phyloP scores from a whole-genome alignment of 73 alveolate genomes.

The Chromera velia region DNA sequence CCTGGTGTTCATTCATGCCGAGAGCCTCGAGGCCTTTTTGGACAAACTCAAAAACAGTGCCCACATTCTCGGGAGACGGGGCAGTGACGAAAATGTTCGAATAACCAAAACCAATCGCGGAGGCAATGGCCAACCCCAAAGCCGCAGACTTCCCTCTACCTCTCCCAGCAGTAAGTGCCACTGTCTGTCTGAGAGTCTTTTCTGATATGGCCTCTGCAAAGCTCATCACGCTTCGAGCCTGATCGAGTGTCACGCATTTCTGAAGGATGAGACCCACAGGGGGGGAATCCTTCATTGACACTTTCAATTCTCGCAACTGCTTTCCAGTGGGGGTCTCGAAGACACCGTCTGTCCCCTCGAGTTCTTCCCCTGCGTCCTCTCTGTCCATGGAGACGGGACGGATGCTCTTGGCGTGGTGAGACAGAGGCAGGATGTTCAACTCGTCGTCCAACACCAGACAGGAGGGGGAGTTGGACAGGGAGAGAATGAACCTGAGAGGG shows the following conservation, averaged over 20 bases:
- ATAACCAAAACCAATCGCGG: constrained; percentile 93
- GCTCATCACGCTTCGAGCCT: constrained; percentile 81
- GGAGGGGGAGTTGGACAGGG: constrained; percentile 70
- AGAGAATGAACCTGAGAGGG: constrained; percentile 83
- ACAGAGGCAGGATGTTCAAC: constrained; percentile 89
- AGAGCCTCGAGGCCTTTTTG: constrained; percentile 86
- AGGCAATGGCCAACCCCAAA: constrained; percentile 91
- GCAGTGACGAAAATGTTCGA: constrained; percentile 94
- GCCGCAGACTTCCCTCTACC: constrained; percentile 89
- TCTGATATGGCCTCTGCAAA: constrained; percentile 88
- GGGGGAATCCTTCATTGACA: constrained; percentile 54
- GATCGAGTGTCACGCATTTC: constrained; percentile 88
- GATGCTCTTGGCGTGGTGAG: constrained; percentile 68
- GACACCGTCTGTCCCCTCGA: constrained; percentile 48
- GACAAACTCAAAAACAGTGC: constrained; percentile 92
- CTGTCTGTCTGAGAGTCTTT: constrained; percentile 81
- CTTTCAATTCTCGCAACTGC: constrained; percentile 39
- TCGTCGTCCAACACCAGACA: constrained; percentile 95
- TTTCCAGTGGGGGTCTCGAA: constrained; percentile 35
- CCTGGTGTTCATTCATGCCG: constrained; percentile 81
- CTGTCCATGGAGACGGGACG: constrained; percentile 20
- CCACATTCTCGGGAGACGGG: constrained; percentile 89
- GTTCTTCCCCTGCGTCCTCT: constrained; percentile 32
- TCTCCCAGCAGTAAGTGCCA: constrained; percentile 93
- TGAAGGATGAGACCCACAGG: constrained; percentile 79